Evolutionary conservation across 805 yeast species (phyloP).

Genomic region (Pichia cephalocereana): DNA sequence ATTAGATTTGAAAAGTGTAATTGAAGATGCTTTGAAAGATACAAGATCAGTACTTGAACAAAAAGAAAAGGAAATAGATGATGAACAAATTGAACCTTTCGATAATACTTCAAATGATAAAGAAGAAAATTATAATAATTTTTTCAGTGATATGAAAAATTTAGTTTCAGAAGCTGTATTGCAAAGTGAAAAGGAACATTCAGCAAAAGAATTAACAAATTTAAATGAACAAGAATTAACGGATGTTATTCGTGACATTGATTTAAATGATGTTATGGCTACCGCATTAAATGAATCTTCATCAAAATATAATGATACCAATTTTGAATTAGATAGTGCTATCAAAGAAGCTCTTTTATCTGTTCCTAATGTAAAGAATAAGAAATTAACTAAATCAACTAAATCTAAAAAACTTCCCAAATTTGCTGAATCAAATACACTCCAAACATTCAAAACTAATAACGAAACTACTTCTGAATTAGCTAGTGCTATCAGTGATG

Average conservation of each 20-base stretch:
- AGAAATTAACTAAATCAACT: slow-evolving; percentile 1
- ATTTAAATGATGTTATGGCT: slow-evolving; percentile 12
- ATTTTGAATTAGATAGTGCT: slow-evolving; percentile 1
- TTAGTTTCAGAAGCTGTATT: background rate
- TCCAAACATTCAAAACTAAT: background rate
- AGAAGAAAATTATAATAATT: slow-evolving; percentile 1
- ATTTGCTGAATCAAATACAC: background rate
- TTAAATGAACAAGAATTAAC: slow-evolving; percentile 1
- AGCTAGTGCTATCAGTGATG: slow-evolving; percentile 19
- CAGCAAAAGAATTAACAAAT: background rate
- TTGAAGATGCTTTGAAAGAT: slow-evolving; percentile 18
- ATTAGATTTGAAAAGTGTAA: slow-evolving; percentile 16
- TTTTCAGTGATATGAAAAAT: slow-evolving; percentile 7
- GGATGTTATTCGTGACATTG: slow-evolving; percentile 9
- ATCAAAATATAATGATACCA: slow-evolving; percentile 9
- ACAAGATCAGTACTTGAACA: slow-evolving; percentile 5
- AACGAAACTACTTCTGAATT: slow-evolving; percentile 10
- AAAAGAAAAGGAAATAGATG: background rate
- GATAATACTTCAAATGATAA: background rate
- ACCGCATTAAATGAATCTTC: slow-evolving; percentile 16
- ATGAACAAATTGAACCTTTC: too few species aligned
- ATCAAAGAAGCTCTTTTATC: slow-evolving; percentile 6
- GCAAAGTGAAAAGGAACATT: background rate
- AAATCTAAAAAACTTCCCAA: too few species aligned
- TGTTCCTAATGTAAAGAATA: background rate